Evolutionary conservation across 1,139 yeast genomes (phyloP), one percentile per base, ranked within the genome.

Genomic region (Tardiomyces blankii): DNA sequence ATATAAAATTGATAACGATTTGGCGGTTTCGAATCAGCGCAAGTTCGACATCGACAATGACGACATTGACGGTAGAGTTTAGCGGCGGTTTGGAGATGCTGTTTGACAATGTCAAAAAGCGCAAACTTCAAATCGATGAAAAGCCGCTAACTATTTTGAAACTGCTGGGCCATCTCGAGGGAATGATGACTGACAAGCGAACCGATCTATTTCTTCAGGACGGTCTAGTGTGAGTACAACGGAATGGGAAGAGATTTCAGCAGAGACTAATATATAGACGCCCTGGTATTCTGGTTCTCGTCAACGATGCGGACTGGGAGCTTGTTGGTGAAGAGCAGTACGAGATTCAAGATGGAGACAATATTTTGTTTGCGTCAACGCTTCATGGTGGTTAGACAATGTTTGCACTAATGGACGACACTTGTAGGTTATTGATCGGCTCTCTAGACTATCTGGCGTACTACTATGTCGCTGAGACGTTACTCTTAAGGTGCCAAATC

Each of bases 231-330:
- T 30, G 16, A 12, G 35, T 30, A 3, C 5, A 4, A 12, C 9
- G n/a, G 11, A 21, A 11, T n/a, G 13, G 33, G 33, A 2, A n/a
- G 18, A 6, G 32, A 5, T 3, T 14, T 19, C 16, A 14, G 38
- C 19, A 14, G 19, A 30, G 30, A 38, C 14, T 38, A 23, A 42
- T 11, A 14, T 73, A n/a, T 1, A 79, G 84, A 8, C 78, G 97
- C 45, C 96, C 97, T 0, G 98, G 98, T 1, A 87, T 91, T 41
- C 69, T 91, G 51, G 96, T 91, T 8, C 72, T 91, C 47, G 82
- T 91, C 52, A 91, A 91, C 59, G 98, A 91, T 59, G 81, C 95
- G 0, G 98, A 91, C 65, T 91, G 98, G 98, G 98, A 91, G 59
- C 67, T 91, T 28, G 95, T 88, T 61, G 97, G 89, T 12, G 88